Evolutionary conservation across 73 alveolate species (phyloP), one percentile per base, ranked within the genome.

Genomic region (Loxodes magnus): DNA sequence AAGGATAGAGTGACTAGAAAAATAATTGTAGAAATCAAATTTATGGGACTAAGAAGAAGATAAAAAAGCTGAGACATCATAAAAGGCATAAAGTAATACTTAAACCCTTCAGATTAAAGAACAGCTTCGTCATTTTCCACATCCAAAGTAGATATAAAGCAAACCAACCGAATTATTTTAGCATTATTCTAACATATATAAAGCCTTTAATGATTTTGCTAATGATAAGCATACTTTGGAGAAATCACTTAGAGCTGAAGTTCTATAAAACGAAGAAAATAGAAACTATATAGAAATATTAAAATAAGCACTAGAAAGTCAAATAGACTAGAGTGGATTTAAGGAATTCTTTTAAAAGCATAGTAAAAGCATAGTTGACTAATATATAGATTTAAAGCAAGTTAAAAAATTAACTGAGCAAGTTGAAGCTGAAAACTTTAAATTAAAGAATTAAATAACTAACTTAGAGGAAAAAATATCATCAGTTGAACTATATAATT

Each of bases 31-130:
- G n/a, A 10, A 10, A n/a, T 10, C 43, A 46, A 19, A 37, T 46
- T 46, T 41, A 46, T 12, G 21, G 10, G 34, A 41, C 59, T 2
- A 46, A 46, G 27, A 37, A 46, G 17, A 46, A 46, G 26, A 46
- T 46, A 25, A 24, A 14, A 20, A 37, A 41, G 5, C 34, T 46
- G 6, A 41, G 27, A 2, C 26, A 12, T 9, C 39, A 21, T 25
- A 3, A 25, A 9, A 5, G 26, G 22, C 9, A 46, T 1, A 12
- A 46, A 22, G 16, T 41, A 17, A 5, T 41, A 22, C 14, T 33
- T 12, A 33, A 12, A 33, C 43, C 43, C n/a, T n/a, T n/a, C n/a
- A n/a, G n/a, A n/a, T n/a, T n/a, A n/a, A 33, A 33, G 43, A 33
- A 33, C 20, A 1, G 43, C 3, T 12, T n/a, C 43, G 10, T 16